Base-by-base conservation (phyloP, 208 protist species). In the Crithidia expoeki region DNA sequence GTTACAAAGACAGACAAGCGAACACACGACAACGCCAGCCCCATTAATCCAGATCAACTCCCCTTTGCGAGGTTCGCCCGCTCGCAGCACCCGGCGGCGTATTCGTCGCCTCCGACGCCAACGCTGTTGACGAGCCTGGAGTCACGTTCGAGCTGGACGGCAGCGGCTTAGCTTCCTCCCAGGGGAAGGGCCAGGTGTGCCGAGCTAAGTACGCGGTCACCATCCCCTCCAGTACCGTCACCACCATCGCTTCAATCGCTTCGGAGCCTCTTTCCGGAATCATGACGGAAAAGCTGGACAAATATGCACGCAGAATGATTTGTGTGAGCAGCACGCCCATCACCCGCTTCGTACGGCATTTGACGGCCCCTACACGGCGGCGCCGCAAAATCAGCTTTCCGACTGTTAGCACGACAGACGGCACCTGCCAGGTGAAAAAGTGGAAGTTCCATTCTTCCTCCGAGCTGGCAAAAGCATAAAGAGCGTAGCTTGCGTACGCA, bases 381-480 rank as follows among this genome's bases (percentile, higher is more conserved):
- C 91, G 82, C 11, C 91, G 82, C 32, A 69, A 36, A n/a, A 82
- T 76, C 4, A 96, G 76, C 68, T 94, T 94, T 12, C 68, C 75
- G 3, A 93, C 27, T 0, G 86, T 91, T 51, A 94, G 65, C 5
- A 82, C 34, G 9, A 92, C 63, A 6, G 88, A 90, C 0, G 91
- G 91, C 19, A 90, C 52, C 74, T 96, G 91, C 83, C 85, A 94
- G 4, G 66, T 66, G 50, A 96, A 96, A 61, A 96, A 96, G 71
- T 89, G 75, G 1, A 94, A 74, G 68, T 94, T 88, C 80, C 84
- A 94, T 30, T 93, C 87, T 7, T 74, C 72, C 30, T 83, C 73
- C 28, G 66, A 74, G 42, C 79, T 81, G 16, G 80, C 51, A 42
- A 96, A 94, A n/a, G 88, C 88, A 46, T 89, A 85, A 5, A 88